Percentiles rank a stretch among this genome's conserved stretches.
These are phyloP conservation scores for Thuja plicata DNA, from an alignment of 83 land plant genomes.

Conservation along the genomic window DNA sequence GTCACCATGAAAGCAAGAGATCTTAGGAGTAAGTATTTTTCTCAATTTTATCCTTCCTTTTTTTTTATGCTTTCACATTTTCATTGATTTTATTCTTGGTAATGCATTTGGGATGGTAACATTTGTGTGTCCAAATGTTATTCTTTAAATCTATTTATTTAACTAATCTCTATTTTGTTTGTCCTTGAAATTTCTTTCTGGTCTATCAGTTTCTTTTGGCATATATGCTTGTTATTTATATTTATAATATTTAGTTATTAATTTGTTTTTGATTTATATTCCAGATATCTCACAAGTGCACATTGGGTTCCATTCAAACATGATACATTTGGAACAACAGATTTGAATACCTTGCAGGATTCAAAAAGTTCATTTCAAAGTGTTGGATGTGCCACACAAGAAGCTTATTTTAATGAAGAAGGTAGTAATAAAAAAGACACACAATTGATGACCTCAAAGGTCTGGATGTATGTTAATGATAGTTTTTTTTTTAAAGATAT, in stretches of 20 bases:
- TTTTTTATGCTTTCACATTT: background rate
- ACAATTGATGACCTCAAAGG: constrained; percentile 20
- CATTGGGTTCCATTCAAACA: background rate
- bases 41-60: background rate
- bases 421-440: background rate
- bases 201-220: too few relatives aligned
- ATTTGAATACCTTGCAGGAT: background rate
- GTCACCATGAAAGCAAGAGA: background rate
- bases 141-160: background rate
- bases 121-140: background rate
- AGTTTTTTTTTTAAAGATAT: too few relatives aligned
- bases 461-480: constrained; percentile 72
- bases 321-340: background rate
- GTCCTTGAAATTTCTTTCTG: background rate
- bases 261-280: background rate
- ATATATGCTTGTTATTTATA: background rate
- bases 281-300: background rate
- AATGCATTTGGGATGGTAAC: background rate
- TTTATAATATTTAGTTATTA: background rate
- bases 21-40: background rate
- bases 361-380: background rate
- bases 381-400: background rate
- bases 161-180: background rate
- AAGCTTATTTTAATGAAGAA: background rate
- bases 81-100: background rate